Evolutionary conservation across 169 alveolate species (phyloP), one percentile per base, ranked within the genome.

Genomic region (Eimeria praecox): DNA sequence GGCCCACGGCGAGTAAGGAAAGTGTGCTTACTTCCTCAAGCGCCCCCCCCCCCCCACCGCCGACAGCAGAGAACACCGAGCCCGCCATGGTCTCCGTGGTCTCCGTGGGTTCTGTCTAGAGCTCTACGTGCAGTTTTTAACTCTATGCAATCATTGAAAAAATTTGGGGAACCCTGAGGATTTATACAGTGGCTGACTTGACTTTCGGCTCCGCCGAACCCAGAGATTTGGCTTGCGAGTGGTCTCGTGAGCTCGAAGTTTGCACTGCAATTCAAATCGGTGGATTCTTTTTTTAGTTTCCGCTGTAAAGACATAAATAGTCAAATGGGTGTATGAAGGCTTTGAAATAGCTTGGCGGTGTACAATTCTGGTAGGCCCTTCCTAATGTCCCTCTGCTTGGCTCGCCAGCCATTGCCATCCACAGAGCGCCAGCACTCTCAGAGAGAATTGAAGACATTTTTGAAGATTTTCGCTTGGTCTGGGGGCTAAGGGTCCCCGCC

Each of bases 31-130:
- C 42, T 33, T 69, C 49, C 42, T 6, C 80, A 35, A 33, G 6
- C 49, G 49, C 80, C 87, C 87, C 87, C 87, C 14, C 49, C 80
- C 80, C 87, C 87, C 87, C 87, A 40, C 62, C 87, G 87, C 87
- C 87, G 59, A 22, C 62, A 42, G 33, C 62, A 5, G n/a, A 12
- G 80, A 33, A 33, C 80, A 12, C 49, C 80, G 80, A 69, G 40
- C 38, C 62, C 38, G 2, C 62, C 59, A 24, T 33, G 20, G 80
- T n/a, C 40, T 30, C 80, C 44, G 59, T 24, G 5, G 54, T 38
- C 38, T 77, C 38, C 38, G 22, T 56, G n/a, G n/a, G n/a, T 56
- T 18, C 66, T 2, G 24, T 38, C 33, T 42, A 44, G 6, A 27
- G 40, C 12, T 77, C 33, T 59, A 22, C 87, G 3, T 42, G 59